Evolutionary conservation across 2,329 filamentous ascomycete species (phyloP).

Genomic region (Colletotrichum sp.): DNA sequence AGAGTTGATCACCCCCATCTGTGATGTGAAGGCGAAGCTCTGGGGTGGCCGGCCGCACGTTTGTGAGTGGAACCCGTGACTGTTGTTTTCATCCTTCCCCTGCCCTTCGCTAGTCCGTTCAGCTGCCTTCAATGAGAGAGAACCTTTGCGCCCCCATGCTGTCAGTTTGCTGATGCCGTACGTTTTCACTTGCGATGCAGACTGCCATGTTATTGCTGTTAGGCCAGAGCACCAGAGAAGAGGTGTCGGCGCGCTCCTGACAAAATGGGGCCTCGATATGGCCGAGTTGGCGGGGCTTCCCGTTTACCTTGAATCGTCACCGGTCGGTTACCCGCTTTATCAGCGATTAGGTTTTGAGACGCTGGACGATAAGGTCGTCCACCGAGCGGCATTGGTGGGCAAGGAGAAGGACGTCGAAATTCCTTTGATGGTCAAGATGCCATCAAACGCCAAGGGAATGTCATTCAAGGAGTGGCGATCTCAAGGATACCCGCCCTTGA

Average conservation of each 20-base stretch:
- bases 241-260: conserved; percentile 44
- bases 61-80: conserved; percentile 35
- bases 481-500: conserved; percentile 15
- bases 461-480: conserved; percentile 37
- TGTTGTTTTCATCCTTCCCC: not conserved
- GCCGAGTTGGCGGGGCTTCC: conserved; percentile 40
- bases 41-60: conserved; percentile 42
- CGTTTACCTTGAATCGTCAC: conserved; percentile 51
- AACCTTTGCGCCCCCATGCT: not conserved
- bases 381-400: conserved; percentile 37
- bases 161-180: conserved; percentile 9
- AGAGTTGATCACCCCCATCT: conserved; percentile 43
- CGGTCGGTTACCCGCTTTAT: conserved; percentile 43
- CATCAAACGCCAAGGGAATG: conserved; percentile 31
- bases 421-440: conserved; percentile 48
- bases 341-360: conserved; percentile 47
- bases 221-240: conserved; percentile 46
- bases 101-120: not conserved
- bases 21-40: conserved; percentile 42
- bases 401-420: conserved; percentile 39
- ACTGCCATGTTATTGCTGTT: conserved; percentile 47
- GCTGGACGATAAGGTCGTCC: conserved; percentile 41
- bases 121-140: not conserved
- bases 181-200: conserved; percentile 21
- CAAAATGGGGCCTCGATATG: conserved; percentile 41